A percentile compares a stretch with the other conserved stretches of the same genome.
These are phyloP conservation scores for Scutellaria barbata DNA, from an alignment of 257 asterid genomes.

Conservation along the genomic window DNA sequence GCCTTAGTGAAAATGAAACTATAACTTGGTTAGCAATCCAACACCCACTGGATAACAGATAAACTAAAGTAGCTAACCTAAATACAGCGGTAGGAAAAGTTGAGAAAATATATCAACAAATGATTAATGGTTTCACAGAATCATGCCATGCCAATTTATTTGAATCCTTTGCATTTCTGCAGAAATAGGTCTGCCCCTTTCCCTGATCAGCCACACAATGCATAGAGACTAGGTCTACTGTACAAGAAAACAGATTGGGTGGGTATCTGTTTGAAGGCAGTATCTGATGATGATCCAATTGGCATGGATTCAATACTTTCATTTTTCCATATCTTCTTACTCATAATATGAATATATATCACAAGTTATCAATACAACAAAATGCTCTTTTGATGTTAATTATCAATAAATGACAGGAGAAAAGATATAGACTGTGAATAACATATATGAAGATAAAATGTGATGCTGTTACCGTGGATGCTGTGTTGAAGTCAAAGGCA, in stretches of 20 bases:
- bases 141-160: constrained; percentile 7
- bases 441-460: constrained; percentile 21
- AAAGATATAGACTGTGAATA: constrained; percentile 21
- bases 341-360: neutral
- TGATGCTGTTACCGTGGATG: constrained; percentile 64
- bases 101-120: no score
- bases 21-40: neutral
- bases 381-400: neutral
- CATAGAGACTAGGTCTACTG: neutral
- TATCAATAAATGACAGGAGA: constrained; percentile 18
- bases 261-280: constrained; percentile 2
- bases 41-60: neutral
- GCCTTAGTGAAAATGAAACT: neutral
- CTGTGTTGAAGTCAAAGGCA: constrained; percentile 55
- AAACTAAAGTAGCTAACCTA: no score
- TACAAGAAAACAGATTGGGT: neutral
- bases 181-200: neutral
- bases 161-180: constrained; percentile 3
- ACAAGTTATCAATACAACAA: neutral
- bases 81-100: no score
- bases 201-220: neutral
- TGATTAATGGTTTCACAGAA: neutral
- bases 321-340: constrained; percentile 8
- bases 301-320: neutral
- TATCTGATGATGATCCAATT: constrained; percentile 1